Evolutionary conservation across 2,329 filamentous ascomycete species (phyloP).

Genomic region (Graphilbum fragrans): DNA sequence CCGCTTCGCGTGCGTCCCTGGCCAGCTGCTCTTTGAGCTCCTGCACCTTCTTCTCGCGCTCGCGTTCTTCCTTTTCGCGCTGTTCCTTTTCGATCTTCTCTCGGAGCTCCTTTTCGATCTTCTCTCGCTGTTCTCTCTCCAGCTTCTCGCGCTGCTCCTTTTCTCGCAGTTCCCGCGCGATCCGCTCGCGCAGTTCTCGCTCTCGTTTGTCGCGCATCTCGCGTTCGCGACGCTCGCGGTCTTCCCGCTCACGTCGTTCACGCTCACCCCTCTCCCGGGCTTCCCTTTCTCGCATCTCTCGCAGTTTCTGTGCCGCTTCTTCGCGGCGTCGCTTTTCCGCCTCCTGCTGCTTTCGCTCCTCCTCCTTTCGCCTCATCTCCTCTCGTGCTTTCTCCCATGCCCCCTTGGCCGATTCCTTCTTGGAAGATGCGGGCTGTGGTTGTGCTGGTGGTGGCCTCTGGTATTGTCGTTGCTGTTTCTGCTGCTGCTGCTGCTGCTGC

Average conservation of each 20-base stretch:
- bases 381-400: slow-evolving; percentile 60
- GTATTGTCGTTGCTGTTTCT: slow-evolving; percentile 9
- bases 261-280: slow-evolving; percentile 20
- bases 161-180: slow-evolving; percentile 31
- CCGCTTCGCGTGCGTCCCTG: slow-evolving; percentile 22
- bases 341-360: slow-evolving; percentile 48
- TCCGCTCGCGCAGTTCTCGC: slow-evolving; percentile 15
- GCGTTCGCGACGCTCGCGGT: slow-evolving; percentile 19
- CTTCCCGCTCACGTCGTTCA: slow-evolving; percentile 12
- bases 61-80: slow-evolving; percentile 19
- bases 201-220: slow-evolving; percentile 18
- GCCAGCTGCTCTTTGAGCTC: slow-evolving; percentile 23
- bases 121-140: slow-evolving; percentile 22
- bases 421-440: slow-evolving; percentile 13
- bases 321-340: slow-evolving; percentile 49
- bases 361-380: slow-evolving; percentile 50
- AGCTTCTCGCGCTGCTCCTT: slow-evolving; percentile 26
- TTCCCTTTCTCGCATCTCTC: slow-evolving; percentile 19
- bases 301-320: slow-evolving; percentile 35
- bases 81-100: slow-evolving; percentile 26
- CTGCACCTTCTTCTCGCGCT: slow-evolving; percentile 12
- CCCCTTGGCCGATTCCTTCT: slow-evolving; percentile 27
- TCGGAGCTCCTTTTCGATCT: slow-evolving; percentile 33
- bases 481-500: slow-evolving; percentile 19
- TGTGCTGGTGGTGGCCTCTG: slow-evolving; percentile 6